Evolutionary conservation across 140 eudicot genomes (phyloP), one percentile per base, ranked within the genome.

Genomic region (Artemisia princeps): DNA sequence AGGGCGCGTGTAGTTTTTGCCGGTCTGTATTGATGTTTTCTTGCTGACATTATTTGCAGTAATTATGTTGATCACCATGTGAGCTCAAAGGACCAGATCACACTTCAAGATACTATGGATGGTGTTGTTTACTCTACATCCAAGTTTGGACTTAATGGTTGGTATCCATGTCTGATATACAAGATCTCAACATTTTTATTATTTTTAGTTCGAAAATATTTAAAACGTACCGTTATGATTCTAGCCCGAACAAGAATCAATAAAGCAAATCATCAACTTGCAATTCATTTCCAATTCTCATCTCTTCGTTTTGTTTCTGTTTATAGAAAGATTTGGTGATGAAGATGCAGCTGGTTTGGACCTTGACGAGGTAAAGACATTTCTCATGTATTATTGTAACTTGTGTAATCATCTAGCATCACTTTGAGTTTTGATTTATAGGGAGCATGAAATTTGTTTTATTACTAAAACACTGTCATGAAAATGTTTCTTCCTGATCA

Each of bases 91-190:
- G 99, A 94, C 70, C 99, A 94, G 69, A 94, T 94, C 76, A 94
- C 99, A 6, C 88, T 94, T 44, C 99, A 94, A 71, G 99, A 94
- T 74, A 82, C 89, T 20, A 88, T 94, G 99, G 96, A 94, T 24
- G 95, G 94, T 49, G 95, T 88, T 77, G 87, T 81, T 82, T 89
- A 74, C 62, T 71, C 96, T 26, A 86, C 96, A 24, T 83, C 96
- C 44, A 83, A 86, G 74, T 94, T 94, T 88, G 99, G 99, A 53
- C 73, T 84, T 64, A 96, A 94, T 76, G 99, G 99, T 94, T 51
- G 75, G 94, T 84, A 58, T 63, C 56, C 15, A 0, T 30, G 14
- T 14, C n/a, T 37, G 17, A 20, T 33, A 13, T 44, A 62, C 14
- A 52, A 37, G 50, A 20, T 48, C 8, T 10, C 16, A 12, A 49